Percentiles rank a stretch among this genome's conserved stretches.
Conservation (phyloP, 768 basidiomycete genomes). For the Neoboletus subvelutipes region DNA sequence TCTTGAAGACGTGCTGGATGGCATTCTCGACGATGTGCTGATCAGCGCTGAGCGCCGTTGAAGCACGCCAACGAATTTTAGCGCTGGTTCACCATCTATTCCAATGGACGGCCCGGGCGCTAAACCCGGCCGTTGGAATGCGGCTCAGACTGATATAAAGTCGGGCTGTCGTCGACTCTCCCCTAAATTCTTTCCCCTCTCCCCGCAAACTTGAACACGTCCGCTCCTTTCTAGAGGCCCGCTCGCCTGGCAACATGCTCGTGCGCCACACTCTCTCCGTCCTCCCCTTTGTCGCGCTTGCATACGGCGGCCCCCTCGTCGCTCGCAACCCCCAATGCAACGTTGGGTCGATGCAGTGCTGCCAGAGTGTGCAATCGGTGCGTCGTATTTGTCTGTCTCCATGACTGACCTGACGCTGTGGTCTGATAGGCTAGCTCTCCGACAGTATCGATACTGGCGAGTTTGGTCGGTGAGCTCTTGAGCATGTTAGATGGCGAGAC, state of each 20-base stretch:
- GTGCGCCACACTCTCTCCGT: slow-evolving; percentile 10
- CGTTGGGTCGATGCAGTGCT: slow-evolving; percentile 22
- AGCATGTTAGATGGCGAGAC: not conserved
- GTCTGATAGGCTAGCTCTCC: slow-evolving; percentile 12
- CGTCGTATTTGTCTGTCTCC: not conserved
- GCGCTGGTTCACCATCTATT: not conserved
- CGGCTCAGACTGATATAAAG: slow-evolving; percentile 23
- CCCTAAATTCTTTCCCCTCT: slow-evolving; percentile 8
- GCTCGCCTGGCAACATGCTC: slow-evolving; percentile 18
- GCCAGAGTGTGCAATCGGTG: slow-evolving; percentile 21
- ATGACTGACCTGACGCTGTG: slow-evolving; percentile 6
- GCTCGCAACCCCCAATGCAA: slow-evolving; percentile 27
- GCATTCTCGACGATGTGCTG: not conserved
- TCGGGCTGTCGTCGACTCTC: not conserved
- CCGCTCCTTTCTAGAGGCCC: slow-evolving; percentile 23
- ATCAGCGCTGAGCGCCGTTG: not conserved
- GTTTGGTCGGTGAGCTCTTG: slow-evolving; percentile 5
- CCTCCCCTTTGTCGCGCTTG: slow-evolving; percentile 20
- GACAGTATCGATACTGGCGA: not conserved
- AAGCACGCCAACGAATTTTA: not conserved
- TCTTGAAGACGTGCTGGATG: not conserved
- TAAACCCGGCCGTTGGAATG: slow-evolving; percentile 14
- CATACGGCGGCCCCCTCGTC: slow-evolving; percentile 19
- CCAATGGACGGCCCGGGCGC: slow-evolving; percentile 8
- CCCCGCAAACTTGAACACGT: slow-evolving; percentile 15